Conservation (phyloP, 2,329 filamentous ascomycete genomes). For the Penicillium crustosum region DNA sequence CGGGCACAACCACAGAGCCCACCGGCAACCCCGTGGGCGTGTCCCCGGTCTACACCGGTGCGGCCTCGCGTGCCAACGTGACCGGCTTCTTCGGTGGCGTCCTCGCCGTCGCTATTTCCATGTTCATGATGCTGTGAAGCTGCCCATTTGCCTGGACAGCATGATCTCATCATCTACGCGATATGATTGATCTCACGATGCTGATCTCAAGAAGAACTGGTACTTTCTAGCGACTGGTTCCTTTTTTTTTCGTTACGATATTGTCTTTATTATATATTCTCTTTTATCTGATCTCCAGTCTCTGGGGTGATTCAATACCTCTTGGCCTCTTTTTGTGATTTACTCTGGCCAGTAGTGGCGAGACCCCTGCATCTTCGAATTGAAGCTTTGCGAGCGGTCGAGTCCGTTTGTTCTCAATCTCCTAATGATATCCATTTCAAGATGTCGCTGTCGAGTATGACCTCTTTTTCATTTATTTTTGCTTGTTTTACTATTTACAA, state of each 20-base stretch:
- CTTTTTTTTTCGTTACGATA: conserved; percentile 4
- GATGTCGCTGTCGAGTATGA: background rate
- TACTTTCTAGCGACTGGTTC: background rate
- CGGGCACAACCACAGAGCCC: background rate
- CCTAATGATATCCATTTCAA: conserved; percentile 1
- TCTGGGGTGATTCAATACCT: conserved; percentile 9
- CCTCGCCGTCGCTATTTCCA: conserved; percentile 13
- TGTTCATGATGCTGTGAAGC: conserved; percentile 13
- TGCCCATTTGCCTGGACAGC: conserved; percentile 1
- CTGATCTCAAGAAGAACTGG: conserved; percentile 1
- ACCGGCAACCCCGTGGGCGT: conserved; percentile 12
- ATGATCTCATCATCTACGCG: conserved; percentile 5
- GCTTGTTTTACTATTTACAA: background rate
- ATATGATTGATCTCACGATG: conserved; percentile 10
- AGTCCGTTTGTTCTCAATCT: background rate
- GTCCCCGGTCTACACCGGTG: conserved; percentile 17
- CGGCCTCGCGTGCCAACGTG: conserved; percentile 7
- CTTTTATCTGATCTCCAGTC: background rate
- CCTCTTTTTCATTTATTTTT: background rate
- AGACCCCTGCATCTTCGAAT: background rate
- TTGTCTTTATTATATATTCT: conserved; percentile 3
- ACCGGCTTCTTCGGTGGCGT: conserved; percentile 8
- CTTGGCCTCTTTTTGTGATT: conserved; percentile 10
- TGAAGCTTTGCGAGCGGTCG: background rate
- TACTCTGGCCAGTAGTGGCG: conserved; percentile 4